phyloP scores from a whole-genome alignment of 345 rosid species.

The Hypericum perforatum region DNA sequence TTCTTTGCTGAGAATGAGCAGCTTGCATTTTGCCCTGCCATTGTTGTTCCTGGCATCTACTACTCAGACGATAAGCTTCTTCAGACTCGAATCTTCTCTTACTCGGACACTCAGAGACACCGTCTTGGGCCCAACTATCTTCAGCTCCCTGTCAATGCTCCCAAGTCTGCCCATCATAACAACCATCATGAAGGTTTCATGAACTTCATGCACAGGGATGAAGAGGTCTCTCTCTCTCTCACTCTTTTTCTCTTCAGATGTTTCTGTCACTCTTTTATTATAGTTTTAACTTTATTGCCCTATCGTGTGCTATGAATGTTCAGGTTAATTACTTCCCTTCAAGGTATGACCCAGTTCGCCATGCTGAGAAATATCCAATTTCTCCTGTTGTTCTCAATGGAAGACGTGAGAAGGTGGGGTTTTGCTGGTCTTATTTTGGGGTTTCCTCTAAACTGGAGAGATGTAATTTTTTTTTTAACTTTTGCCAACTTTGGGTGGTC shows the following conservation, averaged over 20 bases:
- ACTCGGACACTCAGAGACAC: constrained; percentile 92
- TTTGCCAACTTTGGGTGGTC: background rate
- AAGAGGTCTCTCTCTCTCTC: constrained; percentile 1
- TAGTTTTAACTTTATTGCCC: constrained; percentile 2
- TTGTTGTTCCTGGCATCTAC: constrained; percentile 84
- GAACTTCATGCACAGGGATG: constrained; percentile 40
- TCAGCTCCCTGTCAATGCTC: constrained; percentile 89
- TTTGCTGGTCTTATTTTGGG: background rate
- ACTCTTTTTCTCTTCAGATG: constrained; percentile 4
- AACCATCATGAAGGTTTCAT: constrained; percentile 87
- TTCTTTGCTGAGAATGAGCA: constrained; percentile 93
- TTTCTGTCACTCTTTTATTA: background rate
- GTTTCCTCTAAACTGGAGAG: background rate
- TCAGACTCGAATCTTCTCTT: constrained; percentile 78
- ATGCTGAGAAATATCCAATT: constrained; percentile 56
- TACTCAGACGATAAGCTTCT: constrained; percentile 89
- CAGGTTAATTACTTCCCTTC: constrained; percentile 96
- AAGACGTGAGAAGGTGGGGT: constrained; percentile 70
- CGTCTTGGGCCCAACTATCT: constrained; percentile 98
- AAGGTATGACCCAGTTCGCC: constrained; percentile 65
- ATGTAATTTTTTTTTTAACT: too few species aligned
- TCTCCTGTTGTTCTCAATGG: constrained; percentile 48
- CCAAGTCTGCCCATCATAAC: constrained; percentile 90
- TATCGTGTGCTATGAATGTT: constrained; percentile 11
- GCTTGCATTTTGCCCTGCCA: constrained; percentile 87